These are phyloP conservation scores for Fusarium citri DNA, from an alignment of 2,329 filamentous ascomycete species.

Conservation along the genomic window DNA sequence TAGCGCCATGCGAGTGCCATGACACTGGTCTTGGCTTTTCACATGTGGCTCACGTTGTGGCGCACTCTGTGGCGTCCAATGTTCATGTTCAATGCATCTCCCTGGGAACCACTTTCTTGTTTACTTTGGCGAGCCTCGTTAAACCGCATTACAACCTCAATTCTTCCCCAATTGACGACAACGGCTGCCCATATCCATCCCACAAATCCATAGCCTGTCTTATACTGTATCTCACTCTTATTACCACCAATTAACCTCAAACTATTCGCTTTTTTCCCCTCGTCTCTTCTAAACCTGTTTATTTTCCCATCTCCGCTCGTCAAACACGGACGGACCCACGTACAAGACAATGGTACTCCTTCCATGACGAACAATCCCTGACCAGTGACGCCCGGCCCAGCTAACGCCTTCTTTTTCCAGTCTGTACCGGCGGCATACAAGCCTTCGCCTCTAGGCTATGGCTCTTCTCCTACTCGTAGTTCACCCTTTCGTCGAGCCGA, in stretches of 20 bases:
- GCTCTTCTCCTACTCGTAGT: conserved; percentile 69
- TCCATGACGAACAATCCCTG: conserved; percentile 43
- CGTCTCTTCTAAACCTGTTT: conserved; percentile 33
- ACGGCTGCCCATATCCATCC: conserved; percentile 25
- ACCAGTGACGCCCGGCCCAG: conserved; percentile 40
- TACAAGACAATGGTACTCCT: conserved; percentile 50
- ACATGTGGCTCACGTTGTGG: conserved; percentile 23
- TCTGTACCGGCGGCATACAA: conserved; percentile 71
- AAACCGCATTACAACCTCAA: conserved; percentile 35
- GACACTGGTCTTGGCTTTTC: conserved; percentile 25
- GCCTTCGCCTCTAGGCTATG: conserved; percentile 77
- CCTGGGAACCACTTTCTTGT: conserved; percentile 44
- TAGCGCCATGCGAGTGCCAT: conserved; percentile 45
- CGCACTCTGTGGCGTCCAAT: conserved; percentile 12
- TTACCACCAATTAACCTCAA: conserved; percentile 18
- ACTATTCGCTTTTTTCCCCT: conserved; percentile 4
- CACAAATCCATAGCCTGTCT: conserved; percentile 5
- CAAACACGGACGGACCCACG: conserved; percentile 42
- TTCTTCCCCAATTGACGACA: conserved; percentile 34
- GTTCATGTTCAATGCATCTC: conserved; percentile 36
- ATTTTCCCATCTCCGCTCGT: conserved; percentile 35
- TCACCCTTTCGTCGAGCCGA: conserved; percentile 73
- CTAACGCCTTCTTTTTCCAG: conserved; percentile 54
- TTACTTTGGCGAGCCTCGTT: conserved; percentile 39
- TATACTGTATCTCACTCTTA: background rate